Conservation (phyloP, 192 early-diverging fungal genomes). For the Coemansia sp. region DNA sequence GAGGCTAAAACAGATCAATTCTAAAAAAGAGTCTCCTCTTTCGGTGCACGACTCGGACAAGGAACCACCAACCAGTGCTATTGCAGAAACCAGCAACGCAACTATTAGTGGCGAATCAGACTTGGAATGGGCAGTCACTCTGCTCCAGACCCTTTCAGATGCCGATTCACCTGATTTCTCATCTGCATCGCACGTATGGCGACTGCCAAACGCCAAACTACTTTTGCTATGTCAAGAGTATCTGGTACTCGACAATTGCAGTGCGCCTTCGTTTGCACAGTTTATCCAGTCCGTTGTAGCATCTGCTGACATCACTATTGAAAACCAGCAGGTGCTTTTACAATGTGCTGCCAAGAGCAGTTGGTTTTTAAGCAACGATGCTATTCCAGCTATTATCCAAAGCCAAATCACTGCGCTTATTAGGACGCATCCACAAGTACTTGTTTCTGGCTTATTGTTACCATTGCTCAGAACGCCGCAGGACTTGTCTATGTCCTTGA, state of each 20-base stretch:
- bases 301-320: constrained; percentile 21
- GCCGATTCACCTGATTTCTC: constrained; percentile 14
- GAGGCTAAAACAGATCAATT: too few relatives aligned
- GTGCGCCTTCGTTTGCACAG: constrained; percentile 8
- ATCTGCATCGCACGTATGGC: constrained; percentile 12
- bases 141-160: constrained; percentile 14
- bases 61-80: too few relatives aligned
- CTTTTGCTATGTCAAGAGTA: constrained; percentile 10
- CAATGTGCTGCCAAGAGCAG: constrained; percentile 7
- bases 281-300: constrained; percentile 18
- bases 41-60: too few relatives aligned
- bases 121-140: constrained; percentile 10
- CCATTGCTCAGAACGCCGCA: constrained; percentile 15
- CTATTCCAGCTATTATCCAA: constrained; percentile 33
- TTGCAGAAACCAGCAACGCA: too few relatives aligned
- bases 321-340: constrained; percentile 28
- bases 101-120: background rate
- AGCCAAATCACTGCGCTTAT: constrained; percentile 25
- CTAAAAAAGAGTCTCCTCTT: too few relatives aligned
- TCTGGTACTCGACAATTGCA: constrained; percentile 11
- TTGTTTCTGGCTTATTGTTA: constrained; percentile 17
- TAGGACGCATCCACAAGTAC: constrained; percentile 5
- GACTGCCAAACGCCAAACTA: constrained; percentile 17
- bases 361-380: constrained; percentile 18
- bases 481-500: constrained; percentile 2